phyloP scores from a whole-genome alignment of 2,329 filamentous ascomycete genomes.

The Monilinia laxa region DNA sequence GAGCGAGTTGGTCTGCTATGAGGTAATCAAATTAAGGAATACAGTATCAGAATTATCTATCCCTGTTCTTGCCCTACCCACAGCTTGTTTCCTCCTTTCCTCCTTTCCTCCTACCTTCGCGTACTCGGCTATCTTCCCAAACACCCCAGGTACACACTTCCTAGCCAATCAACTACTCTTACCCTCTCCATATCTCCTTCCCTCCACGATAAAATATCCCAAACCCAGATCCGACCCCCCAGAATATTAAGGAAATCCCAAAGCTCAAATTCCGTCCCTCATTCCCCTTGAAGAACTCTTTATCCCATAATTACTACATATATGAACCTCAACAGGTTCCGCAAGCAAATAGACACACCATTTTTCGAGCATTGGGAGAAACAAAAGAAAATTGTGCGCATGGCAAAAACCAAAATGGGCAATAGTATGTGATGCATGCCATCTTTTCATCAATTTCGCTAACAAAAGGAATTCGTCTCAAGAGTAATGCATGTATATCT shows the following conservation, averaged over 20 bases:
- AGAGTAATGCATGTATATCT: constrained; percentile 12
- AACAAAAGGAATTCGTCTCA: constrained; percentile 20
- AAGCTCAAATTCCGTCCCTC: constrained; percentile 10
- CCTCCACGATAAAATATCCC: constrained; percentile 42
- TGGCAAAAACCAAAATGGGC: constrained; percentile 1
- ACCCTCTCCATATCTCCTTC: background rate
- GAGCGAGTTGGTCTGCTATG: constrained; percentile 1
- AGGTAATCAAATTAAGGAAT: constrained; percentile 17
- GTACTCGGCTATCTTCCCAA: background rate
- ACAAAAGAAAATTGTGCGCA: constrained; percentile 2
- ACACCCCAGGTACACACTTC: background rate
- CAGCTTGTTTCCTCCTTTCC: constrained; percentile 47
- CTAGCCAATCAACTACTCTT: constrained; percentile 10
- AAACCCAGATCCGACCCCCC: constrained; percentile 32
- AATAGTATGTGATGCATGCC: constrained; percentile 10
- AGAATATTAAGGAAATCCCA: constrained; percentile 11
- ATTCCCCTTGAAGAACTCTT: background rate
- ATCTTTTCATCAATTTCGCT: constrained; percentile 18
- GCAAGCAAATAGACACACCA: constrained; percentile 1
- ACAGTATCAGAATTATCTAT: constrained; percentile 19
- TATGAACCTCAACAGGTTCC: constrained; percentile 7
- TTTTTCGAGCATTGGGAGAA: constrained; percentile 4
- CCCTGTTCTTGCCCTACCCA: constrained; percentile 32
- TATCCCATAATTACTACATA: constrained; percentile 22
- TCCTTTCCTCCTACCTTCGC: constrained; percentile 33